These are phyloP conservation scores for Sphaerobolus stellatus DNA, from an alignment of 1,284 basidiomycete species.

Conservation along the genomic window DNA sequence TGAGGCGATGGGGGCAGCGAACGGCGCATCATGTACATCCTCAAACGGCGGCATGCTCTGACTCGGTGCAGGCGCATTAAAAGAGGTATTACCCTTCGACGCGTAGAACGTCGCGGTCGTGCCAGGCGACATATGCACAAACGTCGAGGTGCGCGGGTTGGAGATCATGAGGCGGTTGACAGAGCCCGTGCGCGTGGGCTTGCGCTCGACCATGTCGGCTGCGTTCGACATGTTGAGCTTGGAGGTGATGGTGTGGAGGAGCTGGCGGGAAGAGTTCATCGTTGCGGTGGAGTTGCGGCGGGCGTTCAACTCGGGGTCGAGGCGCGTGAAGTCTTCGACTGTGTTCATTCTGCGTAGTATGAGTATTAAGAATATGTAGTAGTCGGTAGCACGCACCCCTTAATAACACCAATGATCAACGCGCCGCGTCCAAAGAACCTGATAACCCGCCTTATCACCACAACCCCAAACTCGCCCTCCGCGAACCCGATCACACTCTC, in stretches of 20 bases:
- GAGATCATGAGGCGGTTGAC: slow-evolving; percentile 46
- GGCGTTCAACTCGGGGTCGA: slow-evolving; percentile 16
- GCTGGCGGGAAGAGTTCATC: too few species aligned
- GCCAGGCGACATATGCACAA: slow-evolving; percentile 49
- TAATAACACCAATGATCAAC: slow-evolving; percentile 58
- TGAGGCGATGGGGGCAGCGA: too few species aligned
- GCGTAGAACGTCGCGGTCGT: slow-evolving; percentile 26
- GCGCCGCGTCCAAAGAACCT: slow-evolving; percentile 52
- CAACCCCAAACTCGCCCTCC: slow-evolving; percentile 47
- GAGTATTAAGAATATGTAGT: neutral
- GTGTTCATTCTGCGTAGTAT: slow-evolving; percentile 26
- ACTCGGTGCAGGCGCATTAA: slow-evolving; percentile 18
- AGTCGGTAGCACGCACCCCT: slow-evolving; percentile 50
- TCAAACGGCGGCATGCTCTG: slow-evolving; percentile 4
- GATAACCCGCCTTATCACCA: slow-evolving; percentile 56
- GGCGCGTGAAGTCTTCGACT: slow-evolving; percentile 32
- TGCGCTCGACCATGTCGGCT: slow-evolving; percentile 19
- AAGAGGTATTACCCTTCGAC: slow-evolving; percentile 29
- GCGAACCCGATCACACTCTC: slow-evolving; percentile 69
- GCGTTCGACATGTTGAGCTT: neutral
- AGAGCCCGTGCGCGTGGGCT: slow-evolving; percentile 10
- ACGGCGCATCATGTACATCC: slow-evolving; percentile 1
- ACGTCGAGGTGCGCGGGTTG: slow-evolving; percentile 54
- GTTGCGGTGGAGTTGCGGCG: slow-evolving; percentile 15
- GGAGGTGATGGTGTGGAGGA: too few species aligned